phyloP scores from a whole-genome alignment of 2,329 filamentous ascomycete genomes.

The Cercospora sesami region DNA sequence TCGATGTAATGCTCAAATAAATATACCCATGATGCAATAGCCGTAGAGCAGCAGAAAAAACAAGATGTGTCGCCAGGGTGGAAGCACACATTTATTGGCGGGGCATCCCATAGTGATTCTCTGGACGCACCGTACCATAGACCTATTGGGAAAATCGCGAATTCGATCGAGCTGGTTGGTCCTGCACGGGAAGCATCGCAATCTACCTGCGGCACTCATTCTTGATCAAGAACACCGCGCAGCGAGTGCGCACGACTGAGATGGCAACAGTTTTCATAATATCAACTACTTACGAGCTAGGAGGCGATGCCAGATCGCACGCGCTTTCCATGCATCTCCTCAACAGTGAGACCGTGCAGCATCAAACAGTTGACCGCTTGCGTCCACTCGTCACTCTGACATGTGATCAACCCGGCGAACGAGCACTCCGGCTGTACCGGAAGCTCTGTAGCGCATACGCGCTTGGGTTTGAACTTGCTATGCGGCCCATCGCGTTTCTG shows the following conservation, averaged over 20 bases:
- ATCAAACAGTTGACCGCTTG: background rate
- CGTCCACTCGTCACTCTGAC: background rate
- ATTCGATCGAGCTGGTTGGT: background rate
- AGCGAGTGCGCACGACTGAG: background rate
- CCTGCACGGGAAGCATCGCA: background rate
- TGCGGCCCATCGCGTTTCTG: background rate
- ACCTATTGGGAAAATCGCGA: background rate
- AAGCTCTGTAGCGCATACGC: constrained; percentile 5
- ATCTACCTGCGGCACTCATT: background rate
- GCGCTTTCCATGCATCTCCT: background rate
- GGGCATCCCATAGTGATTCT: background rate
- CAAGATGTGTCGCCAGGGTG: background rate
- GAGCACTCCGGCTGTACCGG: background rate
- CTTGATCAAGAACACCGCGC: background rate
- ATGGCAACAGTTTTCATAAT: constrained; percentile 14
- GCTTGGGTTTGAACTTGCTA: background rate
- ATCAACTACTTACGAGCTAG: constrained; percentile 10
- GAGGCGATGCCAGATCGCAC: constrained; percentile 11
- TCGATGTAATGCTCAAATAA: background rate
- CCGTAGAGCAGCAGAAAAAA: background rate
- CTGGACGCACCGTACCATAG: constrained; percentile 3
- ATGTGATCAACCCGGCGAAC: background rate
- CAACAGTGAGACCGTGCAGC: background rate
- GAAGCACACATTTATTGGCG: background rate
- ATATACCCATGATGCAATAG: background rate